Conservation (phyloP, 2,329 filamentous ascomycete genomes). For the Pseudogymnoascus sp. region DNA sequence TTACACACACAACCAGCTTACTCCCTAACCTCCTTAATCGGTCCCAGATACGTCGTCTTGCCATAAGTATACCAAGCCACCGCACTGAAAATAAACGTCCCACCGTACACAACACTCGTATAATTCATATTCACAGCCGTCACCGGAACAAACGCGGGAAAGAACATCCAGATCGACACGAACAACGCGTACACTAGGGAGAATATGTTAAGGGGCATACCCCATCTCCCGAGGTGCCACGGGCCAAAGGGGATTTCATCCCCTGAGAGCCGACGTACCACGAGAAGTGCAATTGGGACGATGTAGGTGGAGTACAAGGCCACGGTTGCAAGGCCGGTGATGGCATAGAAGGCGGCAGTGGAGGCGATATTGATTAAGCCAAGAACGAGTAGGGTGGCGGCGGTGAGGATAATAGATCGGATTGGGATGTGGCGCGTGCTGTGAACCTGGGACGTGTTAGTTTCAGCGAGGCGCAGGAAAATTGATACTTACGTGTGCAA, state of each 20-base stretch:
- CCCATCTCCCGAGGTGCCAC: conserved; percentile 19
- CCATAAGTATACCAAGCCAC: conserved; percentile 4
- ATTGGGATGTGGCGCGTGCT: conserved; percentile 18
- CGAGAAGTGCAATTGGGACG: conserved; percentile 32
- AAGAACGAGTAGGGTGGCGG: conserved; percentile 28
- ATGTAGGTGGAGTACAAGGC: conserved; percentile 39
- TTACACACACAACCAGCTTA: neutral
- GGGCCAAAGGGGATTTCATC: conserved; percentile 19
- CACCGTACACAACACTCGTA: conserved; percentile 4
- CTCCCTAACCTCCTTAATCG: conserved; percentile 9
- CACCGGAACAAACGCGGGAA: neutral
- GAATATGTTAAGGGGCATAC: conserved; percentile 19
- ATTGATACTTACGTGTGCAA: neutral
- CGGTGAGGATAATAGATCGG: conserved; percentile 22
- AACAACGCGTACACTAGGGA: conserved; percentile 29
- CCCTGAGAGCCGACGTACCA: conserved; percentile 34
- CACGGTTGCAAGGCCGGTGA: conserved; percentile 37
- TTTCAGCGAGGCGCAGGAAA: neutral
- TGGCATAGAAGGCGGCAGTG: conserved; percentile 37
- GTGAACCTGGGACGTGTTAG: conserved; percentile 17
- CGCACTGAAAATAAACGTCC: neutral
- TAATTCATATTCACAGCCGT: conserved; percentile 11
- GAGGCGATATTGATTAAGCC: conserved; percentile 37
- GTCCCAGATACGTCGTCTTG: neutral
- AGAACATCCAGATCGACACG: conserved; percentile 40